Evolutionary conservation across 306 rosid species (phyloP).

Genomic region (Mucuna pruriens): DNA sequence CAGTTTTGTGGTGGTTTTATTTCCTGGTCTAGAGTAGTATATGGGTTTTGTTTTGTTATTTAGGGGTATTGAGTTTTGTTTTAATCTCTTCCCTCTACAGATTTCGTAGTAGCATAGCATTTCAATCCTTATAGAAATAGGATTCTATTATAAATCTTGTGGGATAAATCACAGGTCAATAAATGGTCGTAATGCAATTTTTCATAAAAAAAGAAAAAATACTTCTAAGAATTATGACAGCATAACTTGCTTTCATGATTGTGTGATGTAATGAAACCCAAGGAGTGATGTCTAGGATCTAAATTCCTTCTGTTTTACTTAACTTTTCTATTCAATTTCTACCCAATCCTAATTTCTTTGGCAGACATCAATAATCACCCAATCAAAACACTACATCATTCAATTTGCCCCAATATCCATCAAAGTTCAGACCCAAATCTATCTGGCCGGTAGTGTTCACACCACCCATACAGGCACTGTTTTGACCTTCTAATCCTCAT

Average conservation of each 20-base stretch:
- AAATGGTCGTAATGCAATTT: not conserved
- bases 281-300: not conserved
- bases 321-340: not conserved
- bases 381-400: not conserved
- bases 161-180: not conserved
- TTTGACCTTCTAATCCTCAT: not conserved
- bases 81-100: not conserved
- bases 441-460: not conserved
- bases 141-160: not conserved
- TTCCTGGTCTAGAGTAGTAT: not conserved
- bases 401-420: not conserved
- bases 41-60: not conserved
- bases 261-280: not conserved
- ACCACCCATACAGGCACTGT: not conserved
- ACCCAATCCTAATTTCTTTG: not conserved
- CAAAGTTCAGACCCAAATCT: not conserved
- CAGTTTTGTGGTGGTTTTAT: not conserved
- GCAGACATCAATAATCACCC: not conserved
- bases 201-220: not conserved
- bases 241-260: constrained; percentile 10
- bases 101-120: not conserved
- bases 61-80: not conserved
- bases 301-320: not conserved
- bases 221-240: not conserved
- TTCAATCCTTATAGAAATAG: not conserved